Conservation (phyloP, 2,329 filamentous ascomycete genomes). For the Rhinocladiella mackenziei region DNA sequence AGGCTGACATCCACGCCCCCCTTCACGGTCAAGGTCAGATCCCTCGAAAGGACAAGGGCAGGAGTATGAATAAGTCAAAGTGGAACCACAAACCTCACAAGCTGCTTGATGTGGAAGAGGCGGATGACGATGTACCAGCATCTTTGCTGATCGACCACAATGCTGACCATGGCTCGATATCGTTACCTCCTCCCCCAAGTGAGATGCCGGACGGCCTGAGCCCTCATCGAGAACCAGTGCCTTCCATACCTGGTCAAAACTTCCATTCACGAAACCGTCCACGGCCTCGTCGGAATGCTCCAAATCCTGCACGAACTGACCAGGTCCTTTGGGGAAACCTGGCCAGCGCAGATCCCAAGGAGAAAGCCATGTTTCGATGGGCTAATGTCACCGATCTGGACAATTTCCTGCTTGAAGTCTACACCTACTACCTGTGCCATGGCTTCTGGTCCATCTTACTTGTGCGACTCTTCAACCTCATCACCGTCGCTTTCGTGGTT, state of each 20-base stretch:
- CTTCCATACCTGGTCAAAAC: slow-evolving; percentile 3
- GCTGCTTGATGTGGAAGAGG: slow-evolving; percentile 45
- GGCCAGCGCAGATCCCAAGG: slow-evolving; percentile 56
- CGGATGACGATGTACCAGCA: slow-evolving; percentile 61
- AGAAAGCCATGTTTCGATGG: slow-evolving; percentile 88
- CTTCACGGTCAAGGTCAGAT: background rate
- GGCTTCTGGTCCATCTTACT: slow-evolving; percentile 82
- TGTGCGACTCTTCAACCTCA: slow-evolving; percentile 64
- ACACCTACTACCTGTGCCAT: slow-evolving; percentile 77
- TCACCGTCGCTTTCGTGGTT: slow-evolving; percentile 80
- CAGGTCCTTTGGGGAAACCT: slow-evolving; percentile 33
- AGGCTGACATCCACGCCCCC: background rate
- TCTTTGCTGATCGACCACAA: slow-evolving; percentile 57
- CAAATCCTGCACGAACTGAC: slow-evolving; percentile 25
- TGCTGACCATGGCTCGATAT: slow-evolving; percentile 27
- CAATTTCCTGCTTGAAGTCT: slow-evolving; percentile 79
- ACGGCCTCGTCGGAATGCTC: slow-evolving; percentile 26
- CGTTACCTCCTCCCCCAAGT: slow-evolving; percentile 25
- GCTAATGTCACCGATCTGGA: slow-evolving; percentile 87
- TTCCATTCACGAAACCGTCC: slow-evolving; percentile 2
- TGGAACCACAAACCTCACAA: slow-evolving; percentile 15
- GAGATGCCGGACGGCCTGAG: slow-evolving; percentile 14
- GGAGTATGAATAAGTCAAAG: slow-evolving; percentile 8
- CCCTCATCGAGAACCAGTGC: slow-evolving; percentile 1
- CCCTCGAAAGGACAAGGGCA: slow-evolving; percentile 19